Evolutionary conservation across 768 basidiomycete species (phyloP).

Genomic region (Gyrodon lividus): DNA sequence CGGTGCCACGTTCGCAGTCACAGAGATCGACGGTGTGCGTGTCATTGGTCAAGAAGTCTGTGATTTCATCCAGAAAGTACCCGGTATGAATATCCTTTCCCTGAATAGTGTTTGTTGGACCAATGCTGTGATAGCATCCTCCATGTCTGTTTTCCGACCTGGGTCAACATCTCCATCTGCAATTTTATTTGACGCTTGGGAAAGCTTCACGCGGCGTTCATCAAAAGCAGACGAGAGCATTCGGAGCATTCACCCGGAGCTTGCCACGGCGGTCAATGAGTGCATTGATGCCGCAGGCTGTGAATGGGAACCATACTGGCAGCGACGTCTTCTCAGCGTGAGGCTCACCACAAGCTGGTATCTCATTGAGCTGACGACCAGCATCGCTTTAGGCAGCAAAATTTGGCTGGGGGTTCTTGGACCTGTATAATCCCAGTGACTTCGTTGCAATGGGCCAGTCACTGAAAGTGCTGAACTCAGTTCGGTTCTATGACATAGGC

Average conservation of each 20-base stretch:
- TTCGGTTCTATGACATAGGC: conserved; percentile 88
- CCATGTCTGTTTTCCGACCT: conserved; percentile 83
- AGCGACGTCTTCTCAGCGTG: conserved; percentile 81
- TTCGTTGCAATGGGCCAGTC: conserved; percentile 92
- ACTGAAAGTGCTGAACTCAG: conserved; percentile 91
- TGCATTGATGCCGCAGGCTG: conserved; percentile 92
- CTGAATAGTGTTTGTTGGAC: background rate
- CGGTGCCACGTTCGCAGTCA: conserved; percentile 73
- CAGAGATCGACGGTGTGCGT: conserved; percentile 90
- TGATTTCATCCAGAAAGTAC: conserved; percentile 93
- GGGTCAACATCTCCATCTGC: conserved; percentile 91
- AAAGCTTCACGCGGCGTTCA: conserved; percentile 77
- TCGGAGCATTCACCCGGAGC: conserved; percentile 80
- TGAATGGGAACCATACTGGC: conserved; percentile 91
- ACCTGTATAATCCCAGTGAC: conserved; percentile 88
- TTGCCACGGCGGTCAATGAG: conserved; percentile 83
- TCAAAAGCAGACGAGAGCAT: conserved; percentile 94
- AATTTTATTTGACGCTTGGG: conserved; percentile 90
- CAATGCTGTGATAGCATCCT: conserved; percentile 53
- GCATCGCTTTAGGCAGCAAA: conserved; percentile 74
- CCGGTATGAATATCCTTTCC: conserved; percentile 48
- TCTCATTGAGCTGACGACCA: background rate
- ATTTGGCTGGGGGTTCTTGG: conserved; percentile 91
- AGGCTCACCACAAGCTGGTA: conserved; percentile 14
- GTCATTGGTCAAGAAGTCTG: conserved; percentile 75